These are phyloP conservation scores for Dothideomycetidae sp. DNA, from an alignment of 2,329 filamentous ascomycete species.

Conservation along the genomic window DNA sequence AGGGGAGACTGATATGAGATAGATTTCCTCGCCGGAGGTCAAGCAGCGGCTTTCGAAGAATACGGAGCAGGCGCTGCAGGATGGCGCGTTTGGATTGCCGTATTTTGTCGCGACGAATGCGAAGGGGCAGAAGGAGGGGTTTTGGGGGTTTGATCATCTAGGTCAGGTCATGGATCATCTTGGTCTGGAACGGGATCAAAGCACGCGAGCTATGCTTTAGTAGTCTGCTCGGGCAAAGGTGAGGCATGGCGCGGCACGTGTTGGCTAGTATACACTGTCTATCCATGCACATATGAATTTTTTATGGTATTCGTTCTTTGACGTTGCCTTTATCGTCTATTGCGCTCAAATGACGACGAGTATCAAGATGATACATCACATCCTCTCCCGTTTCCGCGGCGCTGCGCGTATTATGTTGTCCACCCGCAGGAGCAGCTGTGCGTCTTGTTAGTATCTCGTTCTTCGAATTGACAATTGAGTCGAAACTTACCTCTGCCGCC, in stretches of 20 bases:
- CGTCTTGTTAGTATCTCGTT: too few relatives aligned
- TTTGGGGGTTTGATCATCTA: constrained; percentile 48
- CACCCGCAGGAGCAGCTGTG: constrained; percentile 74
- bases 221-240: too few relatives aligned
- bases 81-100: constrained; percentile 47
- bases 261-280: too few relatives aligned
- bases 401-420: constrained; percentile 97
- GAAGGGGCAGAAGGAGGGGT: constrained; percentile 39
- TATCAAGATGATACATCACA: too few relatives aligned
- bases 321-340: constrained; percentile 4
- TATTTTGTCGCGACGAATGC: constrained; percentile 44
- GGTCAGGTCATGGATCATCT: constrained; percentile 40
- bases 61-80: constrained; percentile 36
- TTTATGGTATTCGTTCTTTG: not conserved
- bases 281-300: not conserved
- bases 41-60: constrained; percentile 36
- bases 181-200: constrained; percentile 31
- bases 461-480: too few relatives aligned
- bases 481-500: constrained; percentile 68
- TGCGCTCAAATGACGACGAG: too few relatives aligned
- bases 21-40: constrained; percentile 25
- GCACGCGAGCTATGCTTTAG: constrained; percentile 27
- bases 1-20: constrained; percentile 7
- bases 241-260: too few relatives aligned
- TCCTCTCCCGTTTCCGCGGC: constrained; percentile 65